A percentile compares a stretch with the other conserved stretches of the same genome.
Evolutionary conservation across 2,329 filamentous ascomycete genomes (phyloP).

Genomic region (Cladophialophora immunda): DNA sequence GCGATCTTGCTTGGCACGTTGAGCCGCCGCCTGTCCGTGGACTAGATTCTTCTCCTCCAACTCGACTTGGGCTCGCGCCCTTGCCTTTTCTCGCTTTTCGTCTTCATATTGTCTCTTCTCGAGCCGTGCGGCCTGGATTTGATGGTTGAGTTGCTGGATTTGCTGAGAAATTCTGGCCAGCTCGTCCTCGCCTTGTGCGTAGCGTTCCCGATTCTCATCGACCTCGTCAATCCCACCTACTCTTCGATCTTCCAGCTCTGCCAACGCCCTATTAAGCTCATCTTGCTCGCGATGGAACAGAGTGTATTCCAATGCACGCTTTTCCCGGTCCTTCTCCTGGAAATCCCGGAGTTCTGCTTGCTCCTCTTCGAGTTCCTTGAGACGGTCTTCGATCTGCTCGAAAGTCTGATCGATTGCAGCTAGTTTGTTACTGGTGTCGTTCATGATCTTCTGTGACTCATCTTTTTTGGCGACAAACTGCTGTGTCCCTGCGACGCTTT

Average conservation of each 20-base stretch:
- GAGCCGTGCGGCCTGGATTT: slow-evolving; percentile 83
- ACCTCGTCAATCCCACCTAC: slow-evolving; percentile 84
- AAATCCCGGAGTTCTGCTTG: slow-evolving; percentile 94
- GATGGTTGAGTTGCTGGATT: slow-evolving; percentile 80
- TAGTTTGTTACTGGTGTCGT: slow-evolving; percentile 93
- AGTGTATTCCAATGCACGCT: slow-evolving; percentile 91
- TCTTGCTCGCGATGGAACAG: slow-evolving; percentile 90
- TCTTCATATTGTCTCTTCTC: slow-evolving; percentile 89
- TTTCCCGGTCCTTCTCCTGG: slow-evolving; percentile 93
- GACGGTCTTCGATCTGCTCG: slow-evolving; percentile 87
- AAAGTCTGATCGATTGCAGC: slow-evolving; percentile 93
- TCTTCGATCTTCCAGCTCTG: slow-evolving; percentile 81
- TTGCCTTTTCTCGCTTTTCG: slow-evolving; percentile 83
- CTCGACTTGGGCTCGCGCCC: slow-evolving; percentile 83
- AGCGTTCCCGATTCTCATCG: slow-evolving; percentile 79
- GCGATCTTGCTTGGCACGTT: slow-evolving; percentile 75
- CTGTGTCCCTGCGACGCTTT: slow-evolving; percentile 97
- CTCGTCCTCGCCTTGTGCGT: slow-evolving; percentile 79
- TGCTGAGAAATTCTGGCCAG: slow-evolving; percentile 79
- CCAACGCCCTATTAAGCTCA: slow-evolving; percentile 77
- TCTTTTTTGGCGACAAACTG: slow-evolving; percentile 92
- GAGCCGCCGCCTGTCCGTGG: slow-evolving; percentile 81
- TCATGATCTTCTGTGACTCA: slow-evolving; percentile 96
- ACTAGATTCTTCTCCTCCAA: slow-evolving; percentile 81
- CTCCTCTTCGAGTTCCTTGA: slow-evolving; percentile 91